Evolutionary conservation across 208 protist species (phyloP), one percentile per base, ranked within the genome.

Genomic region (Acanthamoeba royreba): DNA sequence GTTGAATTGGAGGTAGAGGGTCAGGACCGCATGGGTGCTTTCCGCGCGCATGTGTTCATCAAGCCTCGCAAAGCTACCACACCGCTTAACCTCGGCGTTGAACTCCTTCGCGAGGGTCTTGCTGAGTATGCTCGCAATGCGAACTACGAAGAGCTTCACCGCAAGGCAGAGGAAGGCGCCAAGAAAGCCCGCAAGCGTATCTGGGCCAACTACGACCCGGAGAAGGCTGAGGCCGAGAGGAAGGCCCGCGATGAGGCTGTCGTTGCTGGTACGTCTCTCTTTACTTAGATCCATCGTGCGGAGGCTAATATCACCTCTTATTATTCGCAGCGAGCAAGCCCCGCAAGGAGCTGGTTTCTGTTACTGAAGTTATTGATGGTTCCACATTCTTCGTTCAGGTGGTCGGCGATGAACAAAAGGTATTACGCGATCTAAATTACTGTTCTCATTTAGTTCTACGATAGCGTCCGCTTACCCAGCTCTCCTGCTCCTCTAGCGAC

Each of bases 1-100:
- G 45, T 96, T 42, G 72, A 95, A 52, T 43, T 96, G 38, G 95
- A 96, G 58, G 40, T 58, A n/a, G 47, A 94, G 66, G 96, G 96
- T 86, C 92, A 95, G 87, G 87, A 92, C 87, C 40, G 47, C 42
- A 52, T n/a, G 2, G 87, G 87, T 28, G 87, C 87, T 61, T 92
- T 92, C 87, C 53, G 61, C 45, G 87, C 45, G 35, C 61, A 92
- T 42, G 42, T 97, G 43, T 89, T 96, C 25, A 46, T 87, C 35
- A 69, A 69, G 33, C 72, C 72, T 9, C 42, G 43, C 42, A 43
- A 43, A 4, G 72, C n/a, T 43, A 53, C 4, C 31, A 38, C 22
- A 22, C 89, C 91, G 17, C 22, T 83, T 92, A 33, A 92, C 95
- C 2, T 93, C 19, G 46, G 46, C 53, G 74, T 89, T 9, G 31